phyloP scores from a whole-genome alignment of 2,329 filamentous ascomycete species.

The Acrodontium crateriforme region DNA sequence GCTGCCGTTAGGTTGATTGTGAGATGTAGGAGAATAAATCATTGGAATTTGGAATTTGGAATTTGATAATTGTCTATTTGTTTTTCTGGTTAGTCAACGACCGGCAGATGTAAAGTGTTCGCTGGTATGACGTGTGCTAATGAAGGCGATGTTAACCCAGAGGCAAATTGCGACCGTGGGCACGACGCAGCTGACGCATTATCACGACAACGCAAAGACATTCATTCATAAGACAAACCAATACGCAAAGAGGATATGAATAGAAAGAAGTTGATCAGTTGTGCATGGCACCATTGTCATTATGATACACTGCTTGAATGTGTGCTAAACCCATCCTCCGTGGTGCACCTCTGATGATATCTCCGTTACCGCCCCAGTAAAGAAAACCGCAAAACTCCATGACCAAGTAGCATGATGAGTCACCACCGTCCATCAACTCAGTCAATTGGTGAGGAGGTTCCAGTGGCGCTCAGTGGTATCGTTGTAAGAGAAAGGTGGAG shows the following conservation, averaged over 20 bases:
- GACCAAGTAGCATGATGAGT: slow-evolving; percentile 11
- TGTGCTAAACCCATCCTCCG: slow-evolving; percentile 9
- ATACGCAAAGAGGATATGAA: slow-evolving; percentile 3
- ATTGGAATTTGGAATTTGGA: too few species aligned
- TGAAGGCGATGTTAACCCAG: too few species aligned
- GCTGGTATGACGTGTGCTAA: too few species aligned
- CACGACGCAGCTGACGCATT: too few species aligned
- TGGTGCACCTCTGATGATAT: slow-evolving; percentile 21
- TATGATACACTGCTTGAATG: slow-evolving; percentile 24
- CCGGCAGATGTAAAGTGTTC: too few species aligned
- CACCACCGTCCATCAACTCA: slow-evolving; percentile 20
- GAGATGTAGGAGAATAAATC: too few species aligned
- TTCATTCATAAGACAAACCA: slow-evolving; percentile 1
- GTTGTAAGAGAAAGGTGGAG: slow-evolving; percentile 9
- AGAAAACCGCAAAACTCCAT: slow-evolving; percentile 15
- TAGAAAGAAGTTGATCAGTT: slow-evolving; percentile 11
- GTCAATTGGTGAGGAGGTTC: background rate
- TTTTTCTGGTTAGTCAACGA: too few species aligned
- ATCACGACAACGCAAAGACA: too few species aligned
- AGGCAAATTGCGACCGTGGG: too few species aligned
- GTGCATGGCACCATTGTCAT: slow-evolving; percentile 24
- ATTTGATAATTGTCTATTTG: too few species aligned
- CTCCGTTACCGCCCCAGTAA: slow-evolving; percentile 12
- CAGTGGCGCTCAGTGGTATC: slow-evolving; percentile 9
- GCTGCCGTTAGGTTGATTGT: too few species aligned